Percentiles rank a stretch among this genome's conserved stretches.
Conservation (phyloP, 441 rosid species). For the Mallotus repandus region DNA sequence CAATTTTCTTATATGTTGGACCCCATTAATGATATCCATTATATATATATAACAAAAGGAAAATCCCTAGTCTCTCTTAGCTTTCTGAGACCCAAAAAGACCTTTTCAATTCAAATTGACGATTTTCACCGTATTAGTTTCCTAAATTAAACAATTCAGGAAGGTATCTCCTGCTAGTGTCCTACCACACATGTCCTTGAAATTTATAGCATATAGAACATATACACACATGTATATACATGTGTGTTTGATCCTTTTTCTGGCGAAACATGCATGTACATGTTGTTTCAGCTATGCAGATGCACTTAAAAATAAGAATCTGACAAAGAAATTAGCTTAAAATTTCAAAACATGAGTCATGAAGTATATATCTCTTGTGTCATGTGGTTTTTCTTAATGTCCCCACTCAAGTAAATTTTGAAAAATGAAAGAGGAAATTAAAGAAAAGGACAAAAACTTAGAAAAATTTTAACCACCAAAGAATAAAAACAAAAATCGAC, state of each 20-base stretch:
- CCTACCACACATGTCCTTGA: neutral
- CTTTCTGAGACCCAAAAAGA: neutral
- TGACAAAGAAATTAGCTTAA: slow-evolving; percentile 17
- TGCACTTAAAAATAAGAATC: slow-evolving; percentile 4
- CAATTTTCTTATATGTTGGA: neutral
- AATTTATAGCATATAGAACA: slow-evolving; percentile 2
- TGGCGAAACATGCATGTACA: neutral
- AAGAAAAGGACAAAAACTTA: slow-evolving; percentile 22
- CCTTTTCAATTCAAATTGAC: neutral
- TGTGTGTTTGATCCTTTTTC: neutral
- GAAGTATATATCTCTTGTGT: neutral
- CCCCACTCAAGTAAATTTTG: slow-evolving; percentile 23
- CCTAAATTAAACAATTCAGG: neutral
- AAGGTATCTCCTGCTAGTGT: neutral
- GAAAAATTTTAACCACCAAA: slow-evolving; percentile 10
- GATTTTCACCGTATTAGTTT: neutral
- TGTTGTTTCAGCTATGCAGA: slow-evolving; percentile 13
- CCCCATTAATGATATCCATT: neutral
- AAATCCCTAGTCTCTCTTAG: neutral
- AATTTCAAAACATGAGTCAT: slow-evolving; percentile 12
- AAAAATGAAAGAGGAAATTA: neutral
- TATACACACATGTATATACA: no score
- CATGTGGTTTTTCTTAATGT: neutral
- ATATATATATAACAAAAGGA: neutral
- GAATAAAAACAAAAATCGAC: neutral